Evolutionary conservation across 768 basidiomycete species (phyloP).

Genomic region (Mycena leptocephala): DNA sequence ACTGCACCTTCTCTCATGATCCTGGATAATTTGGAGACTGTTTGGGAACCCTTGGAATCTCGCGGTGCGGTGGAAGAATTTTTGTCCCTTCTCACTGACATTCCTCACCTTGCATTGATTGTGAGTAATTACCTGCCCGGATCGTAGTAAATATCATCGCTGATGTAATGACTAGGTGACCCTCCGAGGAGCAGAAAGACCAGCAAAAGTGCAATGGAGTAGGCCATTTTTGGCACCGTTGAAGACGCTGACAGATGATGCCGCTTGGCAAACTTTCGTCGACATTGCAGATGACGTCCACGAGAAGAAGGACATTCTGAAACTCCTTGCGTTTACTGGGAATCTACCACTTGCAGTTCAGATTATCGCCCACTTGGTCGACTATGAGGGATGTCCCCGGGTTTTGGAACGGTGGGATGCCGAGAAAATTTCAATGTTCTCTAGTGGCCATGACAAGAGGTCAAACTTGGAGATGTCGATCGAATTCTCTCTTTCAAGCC

Average conservation of each 20-base stretch:
- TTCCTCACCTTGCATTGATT: conserved; percentile 15
- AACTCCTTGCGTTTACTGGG: background rate
- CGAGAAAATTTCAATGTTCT: conserved; percentile 11
- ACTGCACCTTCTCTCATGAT: background rate
- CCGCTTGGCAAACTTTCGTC: background rate
- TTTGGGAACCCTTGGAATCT: conserved; percentile 1
- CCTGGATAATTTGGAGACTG: conserved; percentile 18
- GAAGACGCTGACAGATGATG: background rate
- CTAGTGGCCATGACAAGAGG: background rate
- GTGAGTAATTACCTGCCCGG: background rate
- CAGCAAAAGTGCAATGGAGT: conserved; percentile 9
- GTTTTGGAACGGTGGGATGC: conserved; percentile 1
- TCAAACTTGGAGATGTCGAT: conserved; percentile 15
- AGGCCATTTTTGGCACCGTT: conserved; percentile 13
- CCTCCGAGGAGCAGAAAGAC: conserved; percentile 16
- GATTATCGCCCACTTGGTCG: conserved; percentile 11
- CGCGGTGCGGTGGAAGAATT: conserved; percentile 8
- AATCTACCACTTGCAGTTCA: conserved; percentile 16
- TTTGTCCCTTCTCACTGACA: conserved; percentile 1
- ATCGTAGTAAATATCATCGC: background rate
- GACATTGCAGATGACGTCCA: no score
- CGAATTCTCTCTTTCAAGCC: conserved; percentile 15
- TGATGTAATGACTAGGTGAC: background rate
- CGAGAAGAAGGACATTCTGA: background rate
- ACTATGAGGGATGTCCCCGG: background rate